Base-by-base conservation (phyloP, 345 rosid species). In the Populus nigra region DNA sequence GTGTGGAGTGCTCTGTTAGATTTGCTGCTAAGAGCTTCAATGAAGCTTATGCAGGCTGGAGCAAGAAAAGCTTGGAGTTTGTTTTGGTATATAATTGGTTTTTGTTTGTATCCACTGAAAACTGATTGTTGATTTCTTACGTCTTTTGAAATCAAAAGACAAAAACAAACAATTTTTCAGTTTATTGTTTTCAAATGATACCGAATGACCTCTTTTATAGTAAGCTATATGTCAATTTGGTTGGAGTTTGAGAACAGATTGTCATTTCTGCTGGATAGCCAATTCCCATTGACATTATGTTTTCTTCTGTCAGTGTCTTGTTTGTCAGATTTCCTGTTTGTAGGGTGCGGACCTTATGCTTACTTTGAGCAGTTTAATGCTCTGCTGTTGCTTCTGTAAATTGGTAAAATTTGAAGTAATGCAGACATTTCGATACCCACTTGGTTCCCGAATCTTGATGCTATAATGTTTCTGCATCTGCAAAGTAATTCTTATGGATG, bases 281-380 rank as follows among this genome's bases (percentile, higher is more conserved):
- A 20, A 7, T 18, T 20, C 59, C 50, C 59, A 53, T 55, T 55
- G 25, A 55, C 61, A 20, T 3, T 27, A 2, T 67, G 55, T 59
- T 75, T 67, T 20, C 4, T 62, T 10, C 35, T 13, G 62, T 20
- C 70, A 8, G 8, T 15, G n/a, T 59, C 23, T 11, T 23, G 41
- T 67, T 65, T 17, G 45, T 68, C 65, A 63, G 33, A 73, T 73
- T 33, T 68, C 43, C 33, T 71, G 67, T 43, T 50, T 82, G 39
- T 70, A 89, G 90, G 85, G 65, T 87, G 92, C 90, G 91, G 91
- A 43, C 85, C 94, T 38, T 89, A 89, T 72, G 94, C 91, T 50
- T 92, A 83, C 82, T 89, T 88, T 31, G 82, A 80, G 47, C 82
- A 78, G 41, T 68, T 89, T 84, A 89, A 84, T 76, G 91, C 85